These are phyloP conservation scores for Acacia acuminata DNA, from an alignment of 306 rosid species.

Conservation along the genomic window DNA sequence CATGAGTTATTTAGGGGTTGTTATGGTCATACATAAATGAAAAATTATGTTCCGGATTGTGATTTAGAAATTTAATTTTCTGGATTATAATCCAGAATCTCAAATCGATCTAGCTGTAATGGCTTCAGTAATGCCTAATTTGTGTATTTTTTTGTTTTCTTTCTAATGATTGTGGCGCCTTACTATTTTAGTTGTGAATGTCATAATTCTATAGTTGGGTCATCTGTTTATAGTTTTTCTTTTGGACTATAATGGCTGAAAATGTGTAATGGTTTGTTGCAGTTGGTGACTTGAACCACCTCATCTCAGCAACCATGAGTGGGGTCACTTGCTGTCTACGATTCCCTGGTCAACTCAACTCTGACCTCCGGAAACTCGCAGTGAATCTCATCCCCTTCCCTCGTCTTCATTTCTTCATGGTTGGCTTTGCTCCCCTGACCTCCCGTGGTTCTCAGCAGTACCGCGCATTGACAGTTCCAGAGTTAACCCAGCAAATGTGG, in stretches of 20 bases:
- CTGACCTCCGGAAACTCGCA: slow-evolving; percentile 58
- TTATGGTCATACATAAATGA: not conserved
- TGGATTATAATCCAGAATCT: not conserved
- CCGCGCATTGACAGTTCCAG: slow-evolving; percentile 61
- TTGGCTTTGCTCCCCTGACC: slow-evolving; percentile 63
- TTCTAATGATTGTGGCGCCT: not conserved
- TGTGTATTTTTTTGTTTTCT: not conserved
- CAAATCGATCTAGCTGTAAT: not conserved
- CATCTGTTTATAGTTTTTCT: not conserved
- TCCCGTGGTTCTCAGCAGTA: slow-evolving; percentile 66
- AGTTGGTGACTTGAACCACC: slow-evolving; percentile 66
- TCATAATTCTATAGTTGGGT: not conserved
- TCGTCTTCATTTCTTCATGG: slow-evolving; percentile 63
- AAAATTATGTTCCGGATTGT: not conserved
- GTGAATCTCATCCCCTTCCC: slow-evolving; percentile 67
- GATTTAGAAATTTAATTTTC: not conserved
- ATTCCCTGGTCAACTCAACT: slow-evolving; percentile 64
- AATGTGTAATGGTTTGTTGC: slow-evolving; percentile 28
- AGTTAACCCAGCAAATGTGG: slow-evolving; percentile 68
- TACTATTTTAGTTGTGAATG: not conserved
- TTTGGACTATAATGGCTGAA: not conserved
- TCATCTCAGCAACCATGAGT: slow-evolving; percentile 69
- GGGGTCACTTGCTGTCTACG: slow-evolving; percentile 68
- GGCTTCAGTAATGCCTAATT: not conserved
- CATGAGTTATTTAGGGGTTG: not conserved